A percentile compares a stretch with the other conserved stretches of the same genome.
Evolutionary conservation across 139 green algal genomes (phyloP).

Genomic region (Chlamydomonas incerta): DNA sequence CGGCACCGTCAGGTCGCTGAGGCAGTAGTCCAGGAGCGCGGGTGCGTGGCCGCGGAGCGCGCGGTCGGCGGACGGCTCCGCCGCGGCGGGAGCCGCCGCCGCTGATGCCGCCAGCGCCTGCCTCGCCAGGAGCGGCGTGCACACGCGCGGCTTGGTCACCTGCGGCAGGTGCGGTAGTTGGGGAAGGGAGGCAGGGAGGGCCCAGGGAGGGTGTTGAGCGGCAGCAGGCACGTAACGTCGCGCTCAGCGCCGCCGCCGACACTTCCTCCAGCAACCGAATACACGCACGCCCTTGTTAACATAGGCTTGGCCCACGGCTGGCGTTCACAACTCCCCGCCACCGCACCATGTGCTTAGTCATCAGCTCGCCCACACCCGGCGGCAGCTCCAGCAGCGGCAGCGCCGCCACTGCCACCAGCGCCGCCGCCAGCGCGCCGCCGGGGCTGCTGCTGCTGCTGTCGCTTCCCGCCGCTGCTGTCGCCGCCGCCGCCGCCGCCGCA

Average conservation of each 20-base stretch:
- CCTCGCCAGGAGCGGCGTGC: slow-evolving; percentile 34
- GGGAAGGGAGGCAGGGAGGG: too few species aligned
- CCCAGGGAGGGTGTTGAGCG: too few species aligned
- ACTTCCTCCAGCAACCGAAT: too few species aligned
- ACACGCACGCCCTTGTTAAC: too few species aligned
- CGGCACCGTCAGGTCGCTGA: slow-evolving; percentile 59
- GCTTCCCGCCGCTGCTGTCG: too few species aligned
- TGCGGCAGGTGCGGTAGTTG: too few species aligned
- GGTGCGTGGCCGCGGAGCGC: slow-evolving; percentile 23
- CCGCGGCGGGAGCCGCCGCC: background rate
- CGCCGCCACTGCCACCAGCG: slow-evolving; percentile 39
- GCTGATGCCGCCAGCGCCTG: background rate
- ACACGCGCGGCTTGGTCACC: slow-evolving; percentile 27
- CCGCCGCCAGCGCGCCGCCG: background rate
- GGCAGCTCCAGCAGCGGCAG: slow-evolving; percentile 53
- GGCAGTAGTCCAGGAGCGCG: slow-evolving; percentile 68
- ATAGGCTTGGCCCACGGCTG: too few species aligned
- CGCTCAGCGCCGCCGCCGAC: too few species aligned
- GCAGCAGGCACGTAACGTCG: too few species aligned
- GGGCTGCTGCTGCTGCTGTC: background rate
- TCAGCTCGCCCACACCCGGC: slow-evolving; percentile 34
- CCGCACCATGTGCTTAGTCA: slow-evolving; percentile 48
- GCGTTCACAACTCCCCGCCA: too few species aligned
- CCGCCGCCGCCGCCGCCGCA: background rate
- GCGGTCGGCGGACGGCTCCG: background rate